Conservation (phyloP, 2,329 filamentous ascomycete species). For the Mycogone perniciosa region DNA sequence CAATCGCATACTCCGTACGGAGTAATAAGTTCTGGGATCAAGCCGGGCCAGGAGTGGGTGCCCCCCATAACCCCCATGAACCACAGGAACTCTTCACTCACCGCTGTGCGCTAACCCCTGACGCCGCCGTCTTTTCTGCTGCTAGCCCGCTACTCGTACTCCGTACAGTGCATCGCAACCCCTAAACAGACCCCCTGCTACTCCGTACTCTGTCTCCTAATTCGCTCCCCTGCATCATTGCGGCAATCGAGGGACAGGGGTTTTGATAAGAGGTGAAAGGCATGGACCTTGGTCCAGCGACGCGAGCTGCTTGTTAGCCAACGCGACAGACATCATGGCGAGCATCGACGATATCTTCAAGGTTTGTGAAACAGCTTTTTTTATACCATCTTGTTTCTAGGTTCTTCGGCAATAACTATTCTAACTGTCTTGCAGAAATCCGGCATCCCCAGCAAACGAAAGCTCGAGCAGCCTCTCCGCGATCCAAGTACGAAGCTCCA, state of each 20-base stretch:
- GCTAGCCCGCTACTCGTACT: not conserved
- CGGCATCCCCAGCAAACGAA: slow-evolving; percentile 52
- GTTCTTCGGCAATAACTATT: not conserved
- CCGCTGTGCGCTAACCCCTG: slow-evolving; percentile 4
- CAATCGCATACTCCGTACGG: not conserved
- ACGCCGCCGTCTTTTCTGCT: not conserved
- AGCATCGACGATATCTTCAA: slow-evolving; percentile 56
- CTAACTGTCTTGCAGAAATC: slow-evolving; percentile 27
- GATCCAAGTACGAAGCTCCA: slow-evolving; percentile 51
- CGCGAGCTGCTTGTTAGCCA: not conserved
- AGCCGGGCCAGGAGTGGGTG: not conserved
- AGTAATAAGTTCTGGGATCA: not conserved
- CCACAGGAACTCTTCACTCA: not conserved
- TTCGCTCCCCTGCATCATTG: slow-evolving; percentile 3
- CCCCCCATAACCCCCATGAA: too few relatives aligned
- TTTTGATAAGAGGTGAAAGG: slow-evolving; percentile 6
- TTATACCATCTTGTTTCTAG: not conserved
- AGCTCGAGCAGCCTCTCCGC: slow-evolving; percentile 53
- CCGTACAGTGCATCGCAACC: slow-evolving; percentile 5
- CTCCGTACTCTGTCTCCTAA: slow-evolving; percentile 5
- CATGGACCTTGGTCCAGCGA: not conserved
- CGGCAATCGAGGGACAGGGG: slow-evolving; percentile 11
- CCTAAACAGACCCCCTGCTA: slow-evolving; percentile 10
- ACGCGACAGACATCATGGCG: slow-evolving; percentile 36
- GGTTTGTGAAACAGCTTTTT: slow-evolving; percentile 21